Conservation (phyloP, 805 yeast species). For the Starmerella khaoyaiensis region DNA sequence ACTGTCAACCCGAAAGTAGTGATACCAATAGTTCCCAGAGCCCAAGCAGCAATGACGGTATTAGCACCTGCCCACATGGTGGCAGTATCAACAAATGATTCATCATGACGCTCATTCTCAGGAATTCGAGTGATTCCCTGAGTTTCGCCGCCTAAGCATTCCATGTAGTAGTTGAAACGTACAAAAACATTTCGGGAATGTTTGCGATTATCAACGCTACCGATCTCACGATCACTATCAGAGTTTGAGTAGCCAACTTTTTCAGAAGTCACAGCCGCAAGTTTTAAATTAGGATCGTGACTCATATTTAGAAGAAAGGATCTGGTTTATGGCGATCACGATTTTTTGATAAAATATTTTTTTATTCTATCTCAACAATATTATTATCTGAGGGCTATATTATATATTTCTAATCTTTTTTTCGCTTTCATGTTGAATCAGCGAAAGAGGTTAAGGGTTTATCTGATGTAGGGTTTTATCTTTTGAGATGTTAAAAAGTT, state of each 20-base stretch:
- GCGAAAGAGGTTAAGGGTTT: no score
- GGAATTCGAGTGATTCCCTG: conserved; percentile 74
- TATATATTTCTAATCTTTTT: conserved; percentile 4
- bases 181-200: conserved; percentile 13
- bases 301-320: conserved; percentile 3
- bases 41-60: conserved; percentile 69
- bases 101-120: conserved; percentile 63
- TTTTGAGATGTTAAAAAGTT: no score
- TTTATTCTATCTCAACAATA: no score
- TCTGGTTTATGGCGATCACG: background rate
- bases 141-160: conserved; percentile 33
- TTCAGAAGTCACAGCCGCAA: no score
- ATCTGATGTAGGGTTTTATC: no score
- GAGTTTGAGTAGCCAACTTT: conserved; percentile 7
- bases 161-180: conserved; percentile 19
- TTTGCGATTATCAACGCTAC: conserved; percentile 5
- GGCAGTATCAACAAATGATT: conserved; percentile 54
- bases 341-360: no score
- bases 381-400: no score
- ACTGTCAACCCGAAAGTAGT: conserved; percentile 55
- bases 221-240: conserved; percentile 9
- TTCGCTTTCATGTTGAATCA: no score
- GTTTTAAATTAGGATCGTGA: no score
- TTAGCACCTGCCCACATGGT: conserved; percentile 89
- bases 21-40: conserved; percentile 63